These are phyloP conservation scores for Epichloe amarillans DNA, from an alignment of 2,329 filamentous ascomycete genomes.

Conservation along the genomic window DNA sequence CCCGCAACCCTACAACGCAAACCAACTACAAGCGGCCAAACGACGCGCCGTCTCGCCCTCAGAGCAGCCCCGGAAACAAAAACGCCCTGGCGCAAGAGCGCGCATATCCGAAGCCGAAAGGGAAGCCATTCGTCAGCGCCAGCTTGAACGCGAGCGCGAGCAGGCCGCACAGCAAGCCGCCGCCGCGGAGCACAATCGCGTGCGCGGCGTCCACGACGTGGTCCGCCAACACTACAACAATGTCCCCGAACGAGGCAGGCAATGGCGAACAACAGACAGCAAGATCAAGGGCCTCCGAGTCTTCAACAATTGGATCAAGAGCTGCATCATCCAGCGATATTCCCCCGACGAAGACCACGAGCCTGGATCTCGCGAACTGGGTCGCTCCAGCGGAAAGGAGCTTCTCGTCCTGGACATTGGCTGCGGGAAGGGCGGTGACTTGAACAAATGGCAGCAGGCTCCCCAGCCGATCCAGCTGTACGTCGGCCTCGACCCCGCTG, in stretches of 20 bases:
- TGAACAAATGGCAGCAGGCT: slow-evolving; percentile 91
- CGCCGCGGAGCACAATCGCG: slow-evolving; percentile 25
- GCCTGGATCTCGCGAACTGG: slow-evolving; percentile 43
- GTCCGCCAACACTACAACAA: slow-evolving; percentile 93
- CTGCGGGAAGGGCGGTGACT: slow-evolving; percentile 90
- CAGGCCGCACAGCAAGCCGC: slow-evolving; percentile 23
- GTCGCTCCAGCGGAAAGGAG: slow-evolving; percentile 38
- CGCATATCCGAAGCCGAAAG: slow-evolving; percentile 55
- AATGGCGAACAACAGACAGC: slow-evolving; percentile 89
- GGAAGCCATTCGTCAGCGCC: slow-evolving; percentile 51
- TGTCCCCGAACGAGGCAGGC: slow-evolving; percentile 81
- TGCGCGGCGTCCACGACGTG: slow-evolving; percentile 58
- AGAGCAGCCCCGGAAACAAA: slow-evolving; percentile 48
- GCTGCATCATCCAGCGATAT: slow-evolving; percentile 93
- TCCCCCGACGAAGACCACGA: slow-evolving; percentile 69
- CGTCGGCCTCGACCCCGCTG: slow-evolving; percentile 84
- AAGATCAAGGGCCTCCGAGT: slow-evolving; percentile 87
- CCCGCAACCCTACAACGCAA: slow-evolving; percentile 48
- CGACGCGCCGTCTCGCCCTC: slow-evolving; percentile 43
- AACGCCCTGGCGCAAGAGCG: slow-evolving; percentile 53
- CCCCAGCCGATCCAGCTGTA: slow-evolving; percentile 88
- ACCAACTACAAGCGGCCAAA: slow-evolving; percentile 43
- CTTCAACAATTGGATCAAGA: slow-evolving; percentile 99
- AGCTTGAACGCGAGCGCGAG: slow-evolving; percentile 42
- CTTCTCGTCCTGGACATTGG: slow-evolving; percentile 85